Base-by-base conservation (phyloP, 129 eudicot genomes). In the Mikania micrantha region DNA sequence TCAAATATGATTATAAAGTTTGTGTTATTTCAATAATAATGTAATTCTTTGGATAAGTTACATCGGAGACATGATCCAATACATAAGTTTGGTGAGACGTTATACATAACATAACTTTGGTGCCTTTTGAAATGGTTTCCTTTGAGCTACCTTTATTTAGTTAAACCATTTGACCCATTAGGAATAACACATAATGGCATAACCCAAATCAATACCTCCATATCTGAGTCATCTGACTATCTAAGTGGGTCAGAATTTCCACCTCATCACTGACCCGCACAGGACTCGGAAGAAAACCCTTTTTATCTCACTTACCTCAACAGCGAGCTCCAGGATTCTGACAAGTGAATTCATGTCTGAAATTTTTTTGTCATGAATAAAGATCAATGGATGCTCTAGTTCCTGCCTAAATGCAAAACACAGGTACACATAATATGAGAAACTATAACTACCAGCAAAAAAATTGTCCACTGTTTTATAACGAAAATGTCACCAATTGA, bases 341-440 rank as follows among this genome's bases (percentile, higher is more conserved):
- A 89, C 92, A 77, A 93, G 95, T 5, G 83, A 45, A 41, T 62
- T 78, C 73, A 86, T 31, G 81, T 83, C 85, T 47, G 93, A 93
- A 20, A 93, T 78, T 60, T 93, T 93, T 81, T 93, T 93, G 65
- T 93, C 96, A 69, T 93, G 93, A 66, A 93, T 93, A 28, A 93
- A 88, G 68, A 93, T 85, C 71, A 93, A 64, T 20, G 99, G 99
- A 77, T 89, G 80, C 74, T 93, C 96, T 27, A 93, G 77, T 69
- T 93, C 96, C 99, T 93, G 96, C 71, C 81, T 78, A 84, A 78
- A 84, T 77, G 66, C 74, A 71, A 77, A 75, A 34, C 19, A 60
- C 45, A 76, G 1, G 62, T 79, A 49, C 54, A 50, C 45, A 29
- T 29, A 19, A 29, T 52, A 61, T 82, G 67, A 74, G 80, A 77